Base-by-base conservation (phyloP, 495 filamentous ascomycete genomes). In the Hyaloscypha finlandica region DNA sequence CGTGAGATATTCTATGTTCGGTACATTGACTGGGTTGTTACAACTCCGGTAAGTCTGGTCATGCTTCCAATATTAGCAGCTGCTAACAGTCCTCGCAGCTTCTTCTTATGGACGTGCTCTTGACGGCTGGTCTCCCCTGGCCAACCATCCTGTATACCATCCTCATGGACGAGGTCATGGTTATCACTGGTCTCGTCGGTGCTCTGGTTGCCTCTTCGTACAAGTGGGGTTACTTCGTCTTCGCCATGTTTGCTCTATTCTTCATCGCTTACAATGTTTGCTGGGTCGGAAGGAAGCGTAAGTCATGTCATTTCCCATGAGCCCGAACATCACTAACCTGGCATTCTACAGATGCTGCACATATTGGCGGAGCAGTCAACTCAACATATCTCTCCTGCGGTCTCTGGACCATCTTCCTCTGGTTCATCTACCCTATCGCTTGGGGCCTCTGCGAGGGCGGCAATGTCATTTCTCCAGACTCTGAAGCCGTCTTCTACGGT, bases 1-100 rank as follows among this genome's bases (percentile, higher is more conserved):
- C 83, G 90, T 11, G 81, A 91, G 75, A 85, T 92, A 71, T 92
- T 91, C 75, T 92, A 88, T 65, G 88, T 85, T 37, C 80, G 88
- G 32, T 92, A 91, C 74, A 84, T 92, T 66, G 84, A 90, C 73
- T 89, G 88, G 87, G 71, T 75, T 45, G 70, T 81, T 57, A 81
- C 78, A 19, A 80, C 73, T 33, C 76, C 79, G 35, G 54, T 75
- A 66, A 75, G 57, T 51, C 52, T 53, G 22, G 3, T 22, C 11
- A 45, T 32, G 5, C 35, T 19, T 14, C 4, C n/a, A 39, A 25
- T 30, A 0, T 25, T 70, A 25, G 29, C 16, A 68, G 6, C 3
- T 62, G 48, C 22, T 29, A 63, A 20, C 58, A 16, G 77, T 74
- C 80, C 48, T 79, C 85, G 68, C 52, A 70, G 71, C 76, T 89